Base-by-base conservation (phyloP, 2,329 filamentous ascomycete genomes). In the Torrubiella hemipterigena region DNA sequence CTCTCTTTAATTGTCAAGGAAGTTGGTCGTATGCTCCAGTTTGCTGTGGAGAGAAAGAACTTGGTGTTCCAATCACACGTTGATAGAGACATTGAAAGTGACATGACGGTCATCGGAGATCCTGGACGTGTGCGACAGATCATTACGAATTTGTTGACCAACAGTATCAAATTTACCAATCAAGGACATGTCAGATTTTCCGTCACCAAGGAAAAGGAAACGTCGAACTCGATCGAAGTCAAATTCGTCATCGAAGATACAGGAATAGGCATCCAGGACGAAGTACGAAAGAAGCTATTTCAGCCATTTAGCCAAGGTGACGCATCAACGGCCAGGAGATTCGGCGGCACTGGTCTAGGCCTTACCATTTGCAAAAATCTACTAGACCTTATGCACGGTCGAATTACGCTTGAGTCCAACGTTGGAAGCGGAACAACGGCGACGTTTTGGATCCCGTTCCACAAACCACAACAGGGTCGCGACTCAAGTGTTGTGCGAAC, bases 1-100 rank as follows among this genome's bases (percentile, higher is more conserved):
- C 60, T 86, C 3, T 77, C 76, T 0, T 64, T 83, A 2, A 73
- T 85, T 10, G 71, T 87, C 6, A 68, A 77, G 28, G 85, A 93
- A 48, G 82, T 91, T 14, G 81, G 76, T 31, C 85, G 86, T 50
- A 91, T 93, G 83, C 71, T 93, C 42, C 76, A 80, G 25, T 93
- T 93, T 44, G 84, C 82, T 2, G 85, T 87, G 2, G 73, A 81
- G 44, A 72, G 82, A 19, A 84, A 93, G 47, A 81, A 81, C 25
- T 61, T 94, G 4, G 73, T 73, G 7, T 87, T 86, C 46, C 64
- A 70, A 23, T 73, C 69, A 17, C 69, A 79, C 27, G 71, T 84
- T 31, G 67, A 73, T 6, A 58, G 65, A 1, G 69, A 76, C 26
- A 69, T 81, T 7, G 68, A 71, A 30, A 65, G 66, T 19, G 74